A percentile compares a stretch with the other conserved stretches of the same genome.
Conservation (phyloP, 2,329 filamentous ascomycete genomes). For the Pseudogymnoascus sp. region DNA sequence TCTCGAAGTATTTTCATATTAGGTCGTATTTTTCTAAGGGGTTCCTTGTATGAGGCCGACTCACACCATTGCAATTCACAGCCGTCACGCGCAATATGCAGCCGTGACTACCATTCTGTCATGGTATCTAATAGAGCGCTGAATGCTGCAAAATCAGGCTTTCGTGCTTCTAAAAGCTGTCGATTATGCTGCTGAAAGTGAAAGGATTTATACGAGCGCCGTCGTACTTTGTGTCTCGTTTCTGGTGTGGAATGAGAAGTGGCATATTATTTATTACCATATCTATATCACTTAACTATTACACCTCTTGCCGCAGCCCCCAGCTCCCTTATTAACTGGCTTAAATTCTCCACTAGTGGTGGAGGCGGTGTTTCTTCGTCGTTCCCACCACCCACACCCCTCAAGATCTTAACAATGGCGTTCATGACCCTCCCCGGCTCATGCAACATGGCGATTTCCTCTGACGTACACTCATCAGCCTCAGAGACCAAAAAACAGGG, state of each 20-base stretch:
- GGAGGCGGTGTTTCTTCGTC: conserved; percentile 36
- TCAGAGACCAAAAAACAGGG: conserved; percentile 35
- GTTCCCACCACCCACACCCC: conserved; percentile 39
- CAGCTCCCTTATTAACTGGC: conserved; percentile 53
- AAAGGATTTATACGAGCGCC: background rate
- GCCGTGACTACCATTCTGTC: background rate
- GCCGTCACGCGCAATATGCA: background rate
- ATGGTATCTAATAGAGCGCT: background rate
- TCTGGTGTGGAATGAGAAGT: background rate
- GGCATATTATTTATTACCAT: background rate
- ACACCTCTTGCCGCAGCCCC: conserved; percentile 38
- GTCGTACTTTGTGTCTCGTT: background rate
- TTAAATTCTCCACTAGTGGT: conserved; percentile 59
- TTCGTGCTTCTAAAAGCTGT: background rate
- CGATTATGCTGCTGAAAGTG: background rate
- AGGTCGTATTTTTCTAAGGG: background rate
- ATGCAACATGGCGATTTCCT: conserved; percentile 30
- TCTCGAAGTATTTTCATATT: background rate
- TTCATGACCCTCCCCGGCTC: conserved; percentile 52
- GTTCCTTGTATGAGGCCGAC: background rate
- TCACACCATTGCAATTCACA: background rate
- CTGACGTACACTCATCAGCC: conserved; percentile 30
- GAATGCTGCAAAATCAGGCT: background rate
- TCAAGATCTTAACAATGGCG: conserved; percentile 46
- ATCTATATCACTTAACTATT: background rate